These are phyloP conservation scores for Nothophytophthora sp. DNA, from an alignment of 352 stramenopile genomes.

Conservation along the genomic window DNA sequence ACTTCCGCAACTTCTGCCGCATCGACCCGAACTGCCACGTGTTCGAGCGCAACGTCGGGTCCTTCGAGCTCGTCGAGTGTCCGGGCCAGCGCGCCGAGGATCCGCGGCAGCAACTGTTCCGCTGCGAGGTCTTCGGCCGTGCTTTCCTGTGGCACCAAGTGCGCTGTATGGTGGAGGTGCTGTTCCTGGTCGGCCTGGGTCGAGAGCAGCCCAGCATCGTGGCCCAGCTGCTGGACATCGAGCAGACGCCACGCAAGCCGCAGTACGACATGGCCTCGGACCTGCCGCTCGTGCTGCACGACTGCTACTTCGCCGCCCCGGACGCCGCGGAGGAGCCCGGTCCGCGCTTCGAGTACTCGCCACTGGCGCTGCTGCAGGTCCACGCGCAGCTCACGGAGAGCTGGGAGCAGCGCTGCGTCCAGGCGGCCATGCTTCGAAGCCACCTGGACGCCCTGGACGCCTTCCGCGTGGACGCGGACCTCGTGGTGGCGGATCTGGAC, in stretches of 20 bases:
- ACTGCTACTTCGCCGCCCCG: conserved; percentile 92
- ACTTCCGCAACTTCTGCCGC: conserved; percentile 99
- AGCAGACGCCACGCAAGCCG: conserved; percentile 75
- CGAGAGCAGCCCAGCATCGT: conserved; percentile 92
- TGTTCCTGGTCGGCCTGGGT: conserved; percentile 95
- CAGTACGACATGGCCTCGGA: conserved; percentile 97
- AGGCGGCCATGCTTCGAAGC: conserved; percentile 73
- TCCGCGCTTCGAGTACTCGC: conserved; percentile 72
- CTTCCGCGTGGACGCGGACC: conserved; percentile 39
- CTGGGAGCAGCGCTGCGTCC: conserved; percentile 85
- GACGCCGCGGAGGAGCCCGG: conserved; percentile 10
- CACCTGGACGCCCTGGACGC: conserved; percentile 62
- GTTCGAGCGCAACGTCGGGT: conserved; percentile 89
- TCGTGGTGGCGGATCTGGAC: conserved; percentile 66
- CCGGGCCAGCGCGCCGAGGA: conserved; percentile 38
- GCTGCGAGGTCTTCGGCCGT: conserved; percentile 84
- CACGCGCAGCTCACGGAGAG: conserved; percentile 76
- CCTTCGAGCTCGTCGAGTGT: conserved; percentile 84
- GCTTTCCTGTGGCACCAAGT: conserved; percentile 99
- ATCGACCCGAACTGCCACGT: conserved; percentile 98
- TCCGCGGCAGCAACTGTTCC: conserved; percentile 63
- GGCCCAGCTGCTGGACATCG: conserved; percentile 92
- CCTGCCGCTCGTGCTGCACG: conserved; percentile 96
- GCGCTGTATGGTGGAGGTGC: conserved; percentile 96
- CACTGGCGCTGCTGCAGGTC: conserved; percentile 74